Percentiles rank a stretch among this genome's conserved stretches.
Conservation (phyloP, 2,329 filamentous ascomycete genomes). For the Fusarium sp. region DNA sequence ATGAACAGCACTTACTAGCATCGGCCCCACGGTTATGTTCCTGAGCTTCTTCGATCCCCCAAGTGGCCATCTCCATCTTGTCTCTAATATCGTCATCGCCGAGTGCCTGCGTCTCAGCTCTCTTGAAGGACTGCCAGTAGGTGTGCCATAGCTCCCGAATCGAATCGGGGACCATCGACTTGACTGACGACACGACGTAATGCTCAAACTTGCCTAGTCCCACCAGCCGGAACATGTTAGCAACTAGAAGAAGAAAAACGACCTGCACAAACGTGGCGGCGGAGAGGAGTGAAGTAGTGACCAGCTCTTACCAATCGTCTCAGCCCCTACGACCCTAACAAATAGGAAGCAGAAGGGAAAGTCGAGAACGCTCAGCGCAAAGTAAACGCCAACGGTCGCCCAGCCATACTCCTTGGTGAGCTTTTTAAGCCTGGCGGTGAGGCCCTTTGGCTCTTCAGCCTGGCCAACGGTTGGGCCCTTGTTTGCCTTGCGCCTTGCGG, state of each 20-base stretch:
- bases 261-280: constrained; percentile 1
- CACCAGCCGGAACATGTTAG: constrained; percentile 19
- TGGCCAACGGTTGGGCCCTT: constrained; percentile 37
- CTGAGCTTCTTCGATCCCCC: constrained; percentile 72
- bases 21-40: constrained; percentile 65
- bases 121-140: constrained; percentile 59
- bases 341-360: constrained; percentile 95
- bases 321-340: constrained; percentile 82
- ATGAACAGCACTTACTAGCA: constrained; percentile 71
- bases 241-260: constrained; percentile 4
- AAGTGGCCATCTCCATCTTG: constrained; percentile 61
- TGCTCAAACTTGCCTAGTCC: constrained; percentile 69
- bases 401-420: constrained; percentile 94
- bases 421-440: constrained; percentile 79
- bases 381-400: constrained; percentile 90
- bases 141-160: constrained; percentile 63
- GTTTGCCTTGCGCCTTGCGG: constrained; percentile 46
- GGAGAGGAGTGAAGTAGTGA: constrained; percentile 9
- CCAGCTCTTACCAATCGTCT: constrained; percentile 74
- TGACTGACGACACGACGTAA: constrained; percentile 67
- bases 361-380: constrained; percentile 83
- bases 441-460: constrained; percentile 52
- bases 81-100: constrained; percentile 57
- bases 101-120: constrained; percentile 54
- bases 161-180: constrained; percentile 67